phyloP scores from a whole-genome alignment of 2,329 filamentous ascomycete species.

The Aspergillus proliferans region DNA sequence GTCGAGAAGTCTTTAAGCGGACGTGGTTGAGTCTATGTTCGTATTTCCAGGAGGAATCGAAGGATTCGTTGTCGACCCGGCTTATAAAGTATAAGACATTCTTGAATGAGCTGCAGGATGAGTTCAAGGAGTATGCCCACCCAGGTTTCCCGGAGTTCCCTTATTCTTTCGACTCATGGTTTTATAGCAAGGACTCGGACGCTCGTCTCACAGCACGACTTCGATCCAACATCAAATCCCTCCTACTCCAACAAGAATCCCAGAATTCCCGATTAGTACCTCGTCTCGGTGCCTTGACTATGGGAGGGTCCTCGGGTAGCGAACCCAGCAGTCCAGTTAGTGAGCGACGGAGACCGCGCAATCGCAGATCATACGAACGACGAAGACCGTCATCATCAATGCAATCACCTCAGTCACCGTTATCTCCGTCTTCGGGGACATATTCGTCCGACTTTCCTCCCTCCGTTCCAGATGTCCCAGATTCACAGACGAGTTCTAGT shows the following conservation, averaged over 20 bases:
- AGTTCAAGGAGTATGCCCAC: constrained; percentile 41
- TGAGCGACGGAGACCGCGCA: constrained; percentile 20
- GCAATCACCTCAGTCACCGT: constrained; percentile 21
- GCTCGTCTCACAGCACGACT: constrained; percentile 18
- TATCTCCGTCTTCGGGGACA: constrained; percentile 23
- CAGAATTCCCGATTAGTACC: constrained; percentile 25
- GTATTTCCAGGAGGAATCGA: constrained; percentile 42
- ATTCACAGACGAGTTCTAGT: constrained; percentile 26
- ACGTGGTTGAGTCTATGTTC: constrained; percentile 48
- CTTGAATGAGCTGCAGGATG: constrained; percentile 40
- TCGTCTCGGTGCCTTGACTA: constrained; percentile 20
- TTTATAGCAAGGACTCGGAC: constrained; percentile 22
- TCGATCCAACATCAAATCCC: constrained; percentile 17
- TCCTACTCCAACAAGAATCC: constrained; percentile 25
- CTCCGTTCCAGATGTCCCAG: constrained; percentile 25
- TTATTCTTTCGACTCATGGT: constrained; percentile 6
- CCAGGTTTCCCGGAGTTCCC: background rate
- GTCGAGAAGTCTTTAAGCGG: constrained; percentile 37
- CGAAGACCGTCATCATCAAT: constrained; percentile 21
- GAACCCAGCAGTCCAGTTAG: constrained; percentile 22
- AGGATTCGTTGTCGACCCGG: constrained; percentile 42
- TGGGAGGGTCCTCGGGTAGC: constrained; percentile 16
- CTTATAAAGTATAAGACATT: constrained; percentile 48
- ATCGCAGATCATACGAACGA: constrained; percentile 32
- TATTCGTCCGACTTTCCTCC: constrained; percentile 27